These are phyloP conservation scores for Metarhizium anisopliae DNA, from an alignment of 2,329 filamentous ascomycete genomes.

Conservation along the genomic window DNA sequence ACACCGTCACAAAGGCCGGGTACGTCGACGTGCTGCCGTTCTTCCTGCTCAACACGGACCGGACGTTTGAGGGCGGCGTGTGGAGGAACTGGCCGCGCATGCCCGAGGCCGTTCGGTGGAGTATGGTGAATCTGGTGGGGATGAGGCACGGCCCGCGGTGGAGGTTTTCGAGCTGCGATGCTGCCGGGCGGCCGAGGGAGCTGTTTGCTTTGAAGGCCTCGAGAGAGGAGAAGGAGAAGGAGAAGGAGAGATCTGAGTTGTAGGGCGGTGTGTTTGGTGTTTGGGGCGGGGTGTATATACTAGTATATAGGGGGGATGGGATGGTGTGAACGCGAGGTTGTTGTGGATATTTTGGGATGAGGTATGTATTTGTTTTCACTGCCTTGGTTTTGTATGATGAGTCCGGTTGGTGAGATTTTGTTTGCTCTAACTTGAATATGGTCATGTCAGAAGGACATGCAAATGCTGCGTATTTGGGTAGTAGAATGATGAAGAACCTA, in stretches of 20 bases:
- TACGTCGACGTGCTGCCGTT: constrained; percentile 53
- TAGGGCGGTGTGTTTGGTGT: not conserved
- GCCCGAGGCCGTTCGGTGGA: constrained; percentile 50
- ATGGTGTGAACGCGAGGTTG: no score
- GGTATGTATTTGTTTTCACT: no score
- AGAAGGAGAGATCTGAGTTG: constrained; percentile 4
- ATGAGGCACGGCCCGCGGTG: constrained; percentile 49
- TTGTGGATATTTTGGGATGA: no score
- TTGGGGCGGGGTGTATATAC: no score
- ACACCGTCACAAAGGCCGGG: constrained; percentile 52
- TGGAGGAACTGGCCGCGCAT: constrained; percentile 59
- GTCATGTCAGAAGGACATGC: no score
- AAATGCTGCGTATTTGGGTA: no score
- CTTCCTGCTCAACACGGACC: constrained; percentile 55
- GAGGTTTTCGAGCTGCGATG: constrained; percentile 57
- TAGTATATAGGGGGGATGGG: no score
- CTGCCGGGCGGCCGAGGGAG: constrained; percentile 40
- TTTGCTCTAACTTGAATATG: no score
- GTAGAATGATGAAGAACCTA: no score
- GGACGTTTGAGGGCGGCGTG: constrained; percentile 46
- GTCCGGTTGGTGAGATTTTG: no score
- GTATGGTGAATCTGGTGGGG: constrained; percentile 48
- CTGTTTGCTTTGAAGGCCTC: constrained; percentile 35
- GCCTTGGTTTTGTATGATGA: no score
- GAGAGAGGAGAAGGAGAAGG: not conserved